Evolutionary conservation across 495 filamentous ascomycete genomes (phyloP), one percentile per base, ranked within the genome.

Genomic region (Neurospora sublineolata): DNA sequence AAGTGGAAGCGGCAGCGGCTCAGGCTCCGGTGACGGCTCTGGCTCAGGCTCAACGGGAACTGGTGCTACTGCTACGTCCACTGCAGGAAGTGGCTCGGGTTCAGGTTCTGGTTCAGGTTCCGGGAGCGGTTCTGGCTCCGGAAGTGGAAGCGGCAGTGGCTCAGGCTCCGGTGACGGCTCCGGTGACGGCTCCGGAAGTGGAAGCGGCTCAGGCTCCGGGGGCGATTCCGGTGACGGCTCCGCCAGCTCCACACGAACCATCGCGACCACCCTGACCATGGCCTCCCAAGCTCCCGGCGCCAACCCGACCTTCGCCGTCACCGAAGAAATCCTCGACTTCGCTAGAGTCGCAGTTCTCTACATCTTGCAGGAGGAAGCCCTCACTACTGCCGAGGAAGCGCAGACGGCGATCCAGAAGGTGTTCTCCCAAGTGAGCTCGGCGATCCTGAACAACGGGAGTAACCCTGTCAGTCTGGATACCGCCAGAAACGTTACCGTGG

Each of bases 321-420:
- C 81, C 1, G 78, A 87, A 18, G 83, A 87, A 30, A 81, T 84
- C 3, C 78, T 90, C 2, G 90, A 93, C 77, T 92, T 93, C 80
- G 87, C 89, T 4, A 86, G 90, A 8, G 82, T 90, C 11, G 84
- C 83, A 0, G 85, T 93, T 7, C 80, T 93, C 58, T 89, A 81
- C 73, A 79, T 92, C 40, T 82, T 92, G 9, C 89, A 91, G 69
- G 80, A 87, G 70, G 81, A 85, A 36, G 77, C 76, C 0, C 74
- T 92, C 0, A 73, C 78, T 20, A 78, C 77, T 37, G 91, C 91
- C 8, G 84, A 86, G 39, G 78, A 74, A 12, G 89, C 89, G 38
- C 89, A 92, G 76, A 77, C 74, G 16, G 76, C 77, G 2, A 77
- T 93, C 30, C 88, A 91, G 76, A 77, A 70, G 10, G 86, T 85